Conservation (phyloP, 2,329 filamentous ascomycete genomes). For the Paecilomyces niveus region DNA sequence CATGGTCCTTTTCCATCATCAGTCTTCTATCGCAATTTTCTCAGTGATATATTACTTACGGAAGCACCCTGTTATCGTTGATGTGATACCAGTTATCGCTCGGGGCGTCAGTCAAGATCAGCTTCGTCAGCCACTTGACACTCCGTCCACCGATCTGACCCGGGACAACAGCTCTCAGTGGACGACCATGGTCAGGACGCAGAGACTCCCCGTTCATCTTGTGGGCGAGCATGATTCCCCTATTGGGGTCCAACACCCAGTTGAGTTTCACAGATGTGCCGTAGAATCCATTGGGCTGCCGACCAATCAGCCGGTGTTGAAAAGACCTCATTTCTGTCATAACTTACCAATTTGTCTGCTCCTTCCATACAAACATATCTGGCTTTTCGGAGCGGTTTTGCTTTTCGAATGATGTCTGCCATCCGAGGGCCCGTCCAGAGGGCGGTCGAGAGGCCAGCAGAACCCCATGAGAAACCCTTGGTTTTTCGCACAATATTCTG, state of each 20-base stretch:
- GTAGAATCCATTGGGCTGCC: slow-evolving; percentile 74
- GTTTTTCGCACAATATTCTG: slow-evolving; percentile 86
- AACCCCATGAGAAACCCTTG: slow-evolving; percentile 91
- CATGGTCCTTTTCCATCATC: slow-evolving; percentile 52
- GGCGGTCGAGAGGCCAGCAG: slow-evolving; percentile 78
- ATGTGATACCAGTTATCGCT: slow-evolving; percentile 96
- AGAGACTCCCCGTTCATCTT: slow-evolving; percentile 84
- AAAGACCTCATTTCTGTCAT: neutral
- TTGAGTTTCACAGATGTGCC: slow-evolving; percentile 82
- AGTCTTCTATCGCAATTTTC: neutral
- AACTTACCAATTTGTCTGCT: slow-evolving; percentile 63
- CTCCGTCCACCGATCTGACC: slow-evolving; percentile 88
- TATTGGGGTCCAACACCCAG: slow-evolving; percentile 77
- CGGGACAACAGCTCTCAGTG: slow-evolving; percentile 73
- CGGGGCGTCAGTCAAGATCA: slow-evolving; percentile 69
- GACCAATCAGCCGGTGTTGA: slow-evolving; percentile 5
- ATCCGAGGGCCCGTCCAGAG: slow-evolving; percentile 80
- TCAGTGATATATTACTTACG: slow-evolving; percentile 34
- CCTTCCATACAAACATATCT: slow-evolving; percentile 88
- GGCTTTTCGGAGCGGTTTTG: slow-evolving; percentile 61
- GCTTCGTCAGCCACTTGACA: slow-evolving; percentile 83
- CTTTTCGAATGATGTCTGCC: slow-evolving; percentile 61
- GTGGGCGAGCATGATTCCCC: slow-evolving; percentile 79
- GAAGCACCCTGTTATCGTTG: slow-evolving; percentile 84
- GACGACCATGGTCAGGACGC: slow-evolving; percentile 77